phyloP scores from a whole-genome alignment of 176 grass and related monocot genomes.

The Eremochloa ophiuroides region DNA sequence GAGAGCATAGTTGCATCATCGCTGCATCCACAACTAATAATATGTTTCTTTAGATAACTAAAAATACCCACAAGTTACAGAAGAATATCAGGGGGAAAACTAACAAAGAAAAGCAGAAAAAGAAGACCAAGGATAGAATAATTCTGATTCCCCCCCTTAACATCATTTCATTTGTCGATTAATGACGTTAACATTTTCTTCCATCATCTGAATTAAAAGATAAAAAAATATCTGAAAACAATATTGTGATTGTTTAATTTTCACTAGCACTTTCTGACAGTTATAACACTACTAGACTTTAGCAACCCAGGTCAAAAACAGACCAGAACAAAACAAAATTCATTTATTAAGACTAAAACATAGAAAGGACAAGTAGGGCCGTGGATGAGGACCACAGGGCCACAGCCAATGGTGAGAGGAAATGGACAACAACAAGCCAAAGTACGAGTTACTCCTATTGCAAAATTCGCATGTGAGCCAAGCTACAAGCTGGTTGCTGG shows the following conservation, averaged over 20 bases:
- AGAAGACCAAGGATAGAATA: neutral
- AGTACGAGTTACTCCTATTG: neutral
- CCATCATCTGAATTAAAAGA: neutral
- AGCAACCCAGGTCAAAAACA: neutral
- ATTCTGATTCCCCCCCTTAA: neutral
- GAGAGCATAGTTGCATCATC: neutral
- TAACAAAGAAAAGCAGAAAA: neutral
- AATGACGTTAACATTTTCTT: neutral
- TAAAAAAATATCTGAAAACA: neutral
- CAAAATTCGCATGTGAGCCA: neutral
- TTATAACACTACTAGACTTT: neutral
- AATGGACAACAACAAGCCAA: neutral
- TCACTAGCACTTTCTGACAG: no score
- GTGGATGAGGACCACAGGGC: conserved; percentile 24
- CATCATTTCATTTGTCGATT: neutral
- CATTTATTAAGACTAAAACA: conserved; percentile 1
- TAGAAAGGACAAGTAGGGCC: neutral
- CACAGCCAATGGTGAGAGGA: neutral
- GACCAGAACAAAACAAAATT: conserved; percentile 11
- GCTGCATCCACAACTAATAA: neutral
- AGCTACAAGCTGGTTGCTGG: neutral
- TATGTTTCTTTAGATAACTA: neutral
- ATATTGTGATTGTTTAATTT: neutral
- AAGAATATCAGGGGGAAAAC: neutral
- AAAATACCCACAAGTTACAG: neutral